Percentiles rank a stretch among this genome's conserved stretches.
phyloP scores from a whole-genome alignment of 768 basidiomycete species.

The Crucibulum laeve region DNA sequence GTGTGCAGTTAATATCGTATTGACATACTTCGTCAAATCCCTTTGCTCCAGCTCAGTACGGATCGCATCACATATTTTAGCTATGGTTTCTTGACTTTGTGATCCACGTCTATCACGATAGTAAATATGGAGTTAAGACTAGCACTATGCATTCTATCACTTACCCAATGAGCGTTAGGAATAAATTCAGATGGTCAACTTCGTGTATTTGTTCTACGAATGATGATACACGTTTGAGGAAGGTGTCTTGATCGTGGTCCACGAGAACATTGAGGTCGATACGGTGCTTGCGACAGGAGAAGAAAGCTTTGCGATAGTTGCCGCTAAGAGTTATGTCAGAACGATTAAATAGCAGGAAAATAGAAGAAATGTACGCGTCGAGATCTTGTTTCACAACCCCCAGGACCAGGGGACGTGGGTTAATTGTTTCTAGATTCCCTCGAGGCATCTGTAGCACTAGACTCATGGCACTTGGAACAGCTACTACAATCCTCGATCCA shows the following conservation, averaged over 20 bases:
- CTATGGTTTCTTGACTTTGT: conserved; percentile 53
- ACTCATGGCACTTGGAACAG: conserved; percentile 83
- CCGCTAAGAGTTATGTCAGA: conserved; percentile 38
- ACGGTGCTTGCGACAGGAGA: conserved; percentile 89
- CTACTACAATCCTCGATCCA: conserved; percentile 84
- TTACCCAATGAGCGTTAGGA: conserved; percentile 82
- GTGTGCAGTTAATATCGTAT: conserved; percentile 88
- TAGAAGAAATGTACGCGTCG: conserved; percentile 47
- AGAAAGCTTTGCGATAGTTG: conserved; percentile 81
- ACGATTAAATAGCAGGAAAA: neutral
- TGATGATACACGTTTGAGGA: conserved; percentile 53
- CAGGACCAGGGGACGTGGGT: conserved; percentile 88
- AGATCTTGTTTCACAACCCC: conserved; percentile 77
- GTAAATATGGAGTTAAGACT: conserved; percentile 2
- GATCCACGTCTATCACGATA: conserved; percentile 48
- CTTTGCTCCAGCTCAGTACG: conserved; percentile 65
- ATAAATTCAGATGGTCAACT: conserved; percentile 89
- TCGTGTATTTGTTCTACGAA: conserved; percentile 87
- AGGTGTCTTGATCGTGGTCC: conserved; percentile 67
- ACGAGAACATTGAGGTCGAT: conserved; percentile 89
- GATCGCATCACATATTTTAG: conserved; percentile 73
- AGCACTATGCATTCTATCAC: conserved; percentile 14
- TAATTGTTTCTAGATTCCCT: conserved; percentile 94
- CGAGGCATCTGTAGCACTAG: conserved; percentile 96
- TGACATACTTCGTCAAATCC: conserved; percentile 78